These are phyloP conservation scores for Fagopyrum tataricum DNA, from an alignment of 148 eudicot genomes.

Conservation along the genomic window DNA sequence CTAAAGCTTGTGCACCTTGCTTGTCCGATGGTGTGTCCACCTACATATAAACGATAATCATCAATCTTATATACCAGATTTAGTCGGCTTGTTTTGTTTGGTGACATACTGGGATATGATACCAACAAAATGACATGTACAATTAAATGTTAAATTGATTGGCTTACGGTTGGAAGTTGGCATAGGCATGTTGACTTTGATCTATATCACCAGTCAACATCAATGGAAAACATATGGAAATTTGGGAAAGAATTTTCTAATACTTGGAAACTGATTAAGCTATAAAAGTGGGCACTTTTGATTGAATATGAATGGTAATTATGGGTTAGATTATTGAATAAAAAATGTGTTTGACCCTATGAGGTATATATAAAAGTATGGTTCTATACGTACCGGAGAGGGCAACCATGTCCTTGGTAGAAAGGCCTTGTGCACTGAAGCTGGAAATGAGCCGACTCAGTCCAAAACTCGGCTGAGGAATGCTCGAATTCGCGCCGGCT, in stretches of 20 bases:
- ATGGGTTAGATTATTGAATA: too few species aligned
- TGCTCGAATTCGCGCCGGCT: conserved; percentile 46
- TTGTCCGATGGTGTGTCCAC: conserved; percentile 58
- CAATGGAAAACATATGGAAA: not conserved
- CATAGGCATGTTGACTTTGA: not conserved
- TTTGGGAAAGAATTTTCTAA: not conserved
- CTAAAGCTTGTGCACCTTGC: conserved; percentile 48
- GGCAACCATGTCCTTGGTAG: conserved; percentile 48
- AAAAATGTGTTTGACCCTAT: not conserved
- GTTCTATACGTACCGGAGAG: conserved; percentile 17
- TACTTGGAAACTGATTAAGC: not conserved
- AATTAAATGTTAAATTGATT: not conserved
- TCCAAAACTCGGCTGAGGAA: conserved; percentile 40
- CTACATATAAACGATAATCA: conserved; percentile 9
- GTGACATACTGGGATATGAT: too few species aligned
- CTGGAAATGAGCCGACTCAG: conserved; percentile 34
- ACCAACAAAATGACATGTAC: too few species aligned
- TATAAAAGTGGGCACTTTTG: not conserved
- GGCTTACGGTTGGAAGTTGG: not conserved
- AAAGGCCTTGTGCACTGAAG: conserved; percentile 44
- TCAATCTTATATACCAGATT: too few species aligned
- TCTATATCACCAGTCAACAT: not conserved
- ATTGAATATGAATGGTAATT: too few species aligned
- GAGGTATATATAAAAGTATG: not conserved
- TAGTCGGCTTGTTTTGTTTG: too few species aligned